A percentile compares a stretch with the other conserved stretches of the same genome.
These are phyloP conservation scores for Fomitopsis betulina DNA, from an alignment of 1,284 basidiomycete genomes.

Conservation along the genomic window DNA sequence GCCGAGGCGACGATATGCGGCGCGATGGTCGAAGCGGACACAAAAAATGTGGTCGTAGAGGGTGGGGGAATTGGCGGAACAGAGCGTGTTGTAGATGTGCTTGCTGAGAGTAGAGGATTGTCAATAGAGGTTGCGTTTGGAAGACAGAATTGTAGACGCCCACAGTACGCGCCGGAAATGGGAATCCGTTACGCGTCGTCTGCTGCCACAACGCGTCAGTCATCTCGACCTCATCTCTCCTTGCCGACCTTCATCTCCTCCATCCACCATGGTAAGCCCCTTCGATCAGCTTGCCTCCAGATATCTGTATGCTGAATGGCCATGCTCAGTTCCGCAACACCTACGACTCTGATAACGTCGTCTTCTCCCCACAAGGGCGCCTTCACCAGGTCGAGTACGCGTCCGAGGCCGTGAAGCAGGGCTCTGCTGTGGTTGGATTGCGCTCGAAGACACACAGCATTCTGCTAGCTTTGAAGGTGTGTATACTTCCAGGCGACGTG, in stretches of 20 bases:
- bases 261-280: constrained; percentile 7
- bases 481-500: background rate
- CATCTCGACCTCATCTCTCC: constrained; percentile 1
- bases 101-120: no score
- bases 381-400: constrained; percentile 98
- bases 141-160: no score
- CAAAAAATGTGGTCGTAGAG: constrained; percentile 61
- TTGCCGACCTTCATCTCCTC: background rate
- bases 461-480: constrained; percentile 87
- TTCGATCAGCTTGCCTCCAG: background rate
- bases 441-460: constrained; percentile 95
- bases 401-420: constrained; percentile 98
- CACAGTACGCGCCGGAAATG: constrained; percentile 7
- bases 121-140: no score
- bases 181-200: constrained; percentile 21
- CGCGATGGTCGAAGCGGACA: constrained; percentile 54
- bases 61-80: constrained; percentile 40
- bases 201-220: constrained; percentile 21
- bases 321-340: constrained; percentile 84
- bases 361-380: constrained; percentile 90
- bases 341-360: constrained; percentile 95
- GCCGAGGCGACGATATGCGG: constrained; percentile 51
- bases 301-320: background rate
- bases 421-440: constrained; percentile 95
- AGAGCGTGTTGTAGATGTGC: constrained; percentile 40